These are phyloP conservation scores for Hypoxylon sp. DNA, from an alignment of 2,329 filamentous ascomycete species.

Conservation along the genomic window DNA sequence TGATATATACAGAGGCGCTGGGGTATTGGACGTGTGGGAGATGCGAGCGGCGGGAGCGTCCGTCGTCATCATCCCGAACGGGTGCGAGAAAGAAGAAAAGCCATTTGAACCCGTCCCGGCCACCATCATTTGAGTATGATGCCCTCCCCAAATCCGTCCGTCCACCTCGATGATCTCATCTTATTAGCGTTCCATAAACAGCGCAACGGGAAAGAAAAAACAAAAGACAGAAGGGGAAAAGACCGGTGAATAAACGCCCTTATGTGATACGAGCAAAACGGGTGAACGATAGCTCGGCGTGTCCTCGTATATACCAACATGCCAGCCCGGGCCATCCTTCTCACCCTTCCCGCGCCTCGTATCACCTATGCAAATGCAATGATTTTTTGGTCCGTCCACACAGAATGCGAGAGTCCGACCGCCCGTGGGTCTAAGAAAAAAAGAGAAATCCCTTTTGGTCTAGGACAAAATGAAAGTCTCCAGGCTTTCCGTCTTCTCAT, in stretches of 20 bases:
- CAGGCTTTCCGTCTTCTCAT: slow-evolving; percentile 10
- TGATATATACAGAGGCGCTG: slow-evolving; percentile 31
- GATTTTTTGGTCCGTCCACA: slow-evolving; percentile 26
- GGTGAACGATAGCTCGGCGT: background rate
- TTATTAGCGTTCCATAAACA: slow-evolving; percentile 23
- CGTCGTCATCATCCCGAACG: background rate
- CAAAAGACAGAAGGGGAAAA: slow-evolving; percentile 8
- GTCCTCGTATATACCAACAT: background rate
- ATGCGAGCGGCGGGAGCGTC: slow-evolving; percentile 6
- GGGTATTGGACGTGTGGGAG: slow-evolving; percentile 9
- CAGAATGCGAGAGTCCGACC: slow-evolving; percentile 26
- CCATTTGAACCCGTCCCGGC: slow-evolving; percentile 3
- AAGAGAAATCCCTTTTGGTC: slow-evolving; percentile 21
- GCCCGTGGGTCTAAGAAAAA: slow-evolving; percentile 17
- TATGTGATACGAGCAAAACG: slow-evolving; percentile 20
- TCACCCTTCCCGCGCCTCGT: slow-evolving; percentile 14
- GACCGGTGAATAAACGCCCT: slow-evolving; percentile 21
- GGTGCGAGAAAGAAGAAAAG: background rate
- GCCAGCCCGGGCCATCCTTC: slow-evolving; percentile 1
- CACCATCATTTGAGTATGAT: slow-evolving; percentile 11
- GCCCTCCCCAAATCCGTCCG: slow-evolving; percentile 2
- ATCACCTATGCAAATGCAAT: slow-evolving; percentile 35
- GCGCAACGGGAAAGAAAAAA: too few species aligned
- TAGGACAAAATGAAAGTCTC: slow-evolving; percentile 29
- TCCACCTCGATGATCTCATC: slow-evolving; percentile 16